These are phyloP conservation scores for Jasminum sambac DNA, from an alignment of 257 asterid species.

Conservation along the genomic window DNA sequence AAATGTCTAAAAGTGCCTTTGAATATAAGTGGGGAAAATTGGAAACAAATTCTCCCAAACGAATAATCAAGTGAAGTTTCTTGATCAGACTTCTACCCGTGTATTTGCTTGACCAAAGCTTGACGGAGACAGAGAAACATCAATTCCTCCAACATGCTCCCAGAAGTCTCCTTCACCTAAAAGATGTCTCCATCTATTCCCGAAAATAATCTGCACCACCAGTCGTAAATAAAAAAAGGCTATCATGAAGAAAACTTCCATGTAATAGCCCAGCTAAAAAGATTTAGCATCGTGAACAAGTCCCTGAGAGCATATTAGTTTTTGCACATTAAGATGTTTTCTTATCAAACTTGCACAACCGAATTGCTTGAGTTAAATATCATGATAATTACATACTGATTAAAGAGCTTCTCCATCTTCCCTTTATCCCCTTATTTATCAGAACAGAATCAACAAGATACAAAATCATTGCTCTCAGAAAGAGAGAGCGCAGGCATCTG, in stretches of 20 bases:
- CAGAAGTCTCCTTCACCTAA: constrained; percentile 91
- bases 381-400: background rate
- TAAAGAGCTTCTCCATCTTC: background rate
- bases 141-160: constrained; percentile 98
- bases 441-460: background rate
- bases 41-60: constrained; percentile 19
- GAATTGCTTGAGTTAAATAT: background rate
- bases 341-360: background rate
- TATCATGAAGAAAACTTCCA: background rate
- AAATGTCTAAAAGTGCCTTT: constrained; percentile 7
- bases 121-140: constrained; percentile 78
- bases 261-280: background rate
- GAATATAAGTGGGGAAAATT: background rate
- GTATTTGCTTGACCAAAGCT: constrained; percentile 98
- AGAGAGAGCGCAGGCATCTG: background rate
- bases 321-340: background rate
- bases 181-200: constrained; percentile 90
- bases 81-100: constrained; percentile 48
- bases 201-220: constrained; percentile 71
- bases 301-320: background rate
- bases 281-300: background rate
- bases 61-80: constrained; percentile 20
- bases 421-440: background rate
- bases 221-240: constrained; percentile 19
- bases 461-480: background rate